phyloP scores from a whole-genome alignment of 768 basidiomycete species.

The Leccinum barrowsii region DNA sequence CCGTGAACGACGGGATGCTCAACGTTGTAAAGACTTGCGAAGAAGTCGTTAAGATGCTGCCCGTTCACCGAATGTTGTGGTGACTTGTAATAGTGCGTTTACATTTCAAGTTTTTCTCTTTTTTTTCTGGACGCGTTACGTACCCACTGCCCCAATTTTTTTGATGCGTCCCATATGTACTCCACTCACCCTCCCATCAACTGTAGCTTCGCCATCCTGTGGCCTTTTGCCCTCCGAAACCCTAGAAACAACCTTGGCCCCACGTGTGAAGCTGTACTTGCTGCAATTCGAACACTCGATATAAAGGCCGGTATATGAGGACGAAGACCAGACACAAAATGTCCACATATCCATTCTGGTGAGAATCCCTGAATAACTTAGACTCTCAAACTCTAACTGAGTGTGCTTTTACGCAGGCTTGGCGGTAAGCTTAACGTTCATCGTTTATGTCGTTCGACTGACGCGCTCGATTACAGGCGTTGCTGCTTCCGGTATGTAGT shows the following conservation, averaged over 20 bases:
- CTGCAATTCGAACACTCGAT: conserved; percentile 3
- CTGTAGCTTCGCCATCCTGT: conserved; percentile 12
- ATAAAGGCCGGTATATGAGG: conserved; percentile 17
- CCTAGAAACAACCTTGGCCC: background rate
- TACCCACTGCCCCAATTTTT: conserved; percentile 4
- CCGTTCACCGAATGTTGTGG: background rate
- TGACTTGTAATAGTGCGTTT: conserved; percentile 6
- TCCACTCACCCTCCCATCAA: background rate
- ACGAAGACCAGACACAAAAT: conserved; percentile 16
- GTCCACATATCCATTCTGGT: conserved; percentile 33
- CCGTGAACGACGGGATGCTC: background rate
- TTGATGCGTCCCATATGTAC: background rate
- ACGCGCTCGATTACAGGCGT: conserved; percentile 41
- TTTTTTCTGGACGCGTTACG: conserved; percentile 8
- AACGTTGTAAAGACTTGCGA: background rate
- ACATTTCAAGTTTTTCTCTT: background rate
- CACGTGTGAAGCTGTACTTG: conserved; percentile 12
- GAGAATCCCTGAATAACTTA: conserved; percentile 6
- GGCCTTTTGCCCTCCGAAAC: conserved; percentile 14
- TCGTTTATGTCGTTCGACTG: background rate
- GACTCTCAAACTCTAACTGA: background rate
- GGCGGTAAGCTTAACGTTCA: conserved; percentile 44
- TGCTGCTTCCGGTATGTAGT: conserved; percentile 56
- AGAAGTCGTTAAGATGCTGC: conserved; percentile 3
- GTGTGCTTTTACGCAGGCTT: conserved; percentile 41